Evolutionary conservation across 495 filamentous ascomycete species (phyloP), one percentile per base, ranked within the genome.

Genomic region (Aspergillus bertholletiae): DNA sequence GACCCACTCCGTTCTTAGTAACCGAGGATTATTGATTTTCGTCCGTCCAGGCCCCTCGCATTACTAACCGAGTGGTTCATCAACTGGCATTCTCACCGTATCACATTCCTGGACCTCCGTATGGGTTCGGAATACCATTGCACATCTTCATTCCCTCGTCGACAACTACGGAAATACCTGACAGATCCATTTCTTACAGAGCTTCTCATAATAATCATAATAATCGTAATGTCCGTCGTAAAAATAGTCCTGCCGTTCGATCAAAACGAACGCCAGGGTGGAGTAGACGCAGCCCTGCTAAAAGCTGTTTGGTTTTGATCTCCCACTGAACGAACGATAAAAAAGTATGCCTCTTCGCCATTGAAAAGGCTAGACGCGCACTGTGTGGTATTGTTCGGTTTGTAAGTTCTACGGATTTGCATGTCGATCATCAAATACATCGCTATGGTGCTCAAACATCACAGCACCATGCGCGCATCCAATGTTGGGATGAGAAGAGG

Each of bases 211-310:
- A n/a, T n/a, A n/a, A n/a, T n/a, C n/a, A n/a, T n/a, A n/a, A 20
- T 27, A 39, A 28, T 27, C 8, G 15, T 24, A 53, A 77, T 78
- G 75, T 78, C 62, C 74, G 75, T 78, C 75, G 67, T 76, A 71
- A 64, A 73, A 75, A 73, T 63, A 78, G 75, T 78, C 75, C 75
- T 74, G 74, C 64, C 63, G 71, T 69, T 68, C 73, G 61, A 76
- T 69, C 48, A 58, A 60, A 50, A 40, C 63, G 62, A 74, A 68
- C 73, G 74, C 67, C 74, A 75, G 74, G 75, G 75, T 79, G 75
- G 75, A 79, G 74, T 79, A 77, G 75, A 79, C 75, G 74, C 75
- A 73, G 75, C 64, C 59, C 75, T 79, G 75, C 75, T 79, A 79
- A 74, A 78, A 77, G 73, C 75, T 72, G 74, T 75, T 74, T 71